These are phyloP conservation scores for Gaeumannomyces sp. DNA, from an alignment of 2,329 filamentous ascomycete genomes.

Conservation along the genomic window DNA sequence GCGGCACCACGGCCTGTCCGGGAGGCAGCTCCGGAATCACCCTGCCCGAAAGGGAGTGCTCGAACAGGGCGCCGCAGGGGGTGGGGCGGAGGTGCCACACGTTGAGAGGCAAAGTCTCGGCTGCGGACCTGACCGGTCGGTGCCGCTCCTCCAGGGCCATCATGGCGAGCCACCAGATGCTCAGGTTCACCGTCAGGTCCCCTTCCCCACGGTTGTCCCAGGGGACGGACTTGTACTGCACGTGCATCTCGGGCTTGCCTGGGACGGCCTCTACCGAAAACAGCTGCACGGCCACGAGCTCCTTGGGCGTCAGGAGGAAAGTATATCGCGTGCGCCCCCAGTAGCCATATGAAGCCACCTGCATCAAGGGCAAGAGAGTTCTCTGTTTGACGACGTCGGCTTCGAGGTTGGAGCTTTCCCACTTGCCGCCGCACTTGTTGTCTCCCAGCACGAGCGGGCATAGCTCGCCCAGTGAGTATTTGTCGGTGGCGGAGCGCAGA, in stretches of 20 bases:
- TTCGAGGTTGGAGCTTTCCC: not conserved
- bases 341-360: not conserved
- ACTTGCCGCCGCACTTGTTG: not conserved
- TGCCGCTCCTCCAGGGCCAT: not conserved
- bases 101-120: not conserved
- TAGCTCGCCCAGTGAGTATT: not conserved
- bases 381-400: not conserved
- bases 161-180: not conserved
- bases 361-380: not conserved
- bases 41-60: not conserved
- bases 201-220: not conserved
- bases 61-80: not conserved
- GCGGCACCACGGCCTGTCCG: slow-evolving; percentile 8
- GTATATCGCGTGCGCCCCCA: not conserved
- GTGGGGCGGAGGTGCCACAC: not conserved
- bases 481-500: not conserved
- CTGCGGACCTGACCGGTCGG: not conserved
- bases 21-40: not conserved
- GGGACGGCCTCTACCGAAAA: not conserved
- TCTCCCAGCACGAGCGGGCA: not conserved
- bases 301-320: not conserved
- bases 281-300: not conserved
- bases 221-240: not conserved
- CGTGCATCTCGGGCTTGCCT: not conserved
- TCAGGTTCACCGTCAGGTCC: not conserved